Evolutionary conservation across 2,329 filamentous ascomycete genomes (phyloP), one percentile per base, ranked within the genome.

Genomic region (Pseudogymnoascus sp.): DNA sequence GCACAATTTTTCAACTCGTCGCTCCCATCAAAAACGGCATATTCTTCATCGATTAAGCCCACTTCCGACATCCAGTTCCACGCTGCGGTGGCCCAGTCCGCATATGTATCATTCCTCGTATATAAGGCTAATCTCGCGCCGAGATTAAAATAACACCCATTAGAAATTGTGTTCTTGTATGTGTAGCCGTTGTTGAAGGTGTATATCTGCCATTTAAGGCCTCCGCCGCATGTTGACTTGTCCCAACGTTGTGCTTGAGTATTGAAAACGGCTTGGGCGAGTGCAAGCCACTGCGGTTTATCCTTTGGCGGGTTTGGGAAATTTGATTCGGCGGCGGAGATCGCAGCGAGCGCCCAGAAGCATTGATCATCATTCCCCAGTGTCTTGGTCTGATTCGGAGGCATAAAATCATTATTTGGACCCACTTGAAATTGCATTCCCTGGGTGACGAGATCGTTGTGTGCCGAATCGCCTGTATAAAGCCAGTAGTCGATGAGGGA

Each of bases 151-250:
- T 86, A 86, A 64, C 82, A 83, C 1, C 82, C 84, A 67, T 86
- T 83, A 0, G 83, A 85, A 64, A 87, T 85, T 2, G 83, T 80
- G 64, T 87, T 87, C 70, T 87, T 95, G 80, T 93, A 92, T 69
- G 88, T 82, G 75, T 88, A 96, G 12, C 91, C 92, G 41, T 83
- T 85, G 71, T 96, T 95, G 79, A 90, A 92, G 0, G 83, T 80
- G 72, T 89, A 93, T 58, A 96, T 91, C 75, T 96, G 91, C 90
- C 90, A 93, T 65, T 89, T 83, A 60, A 95, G 74, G 5, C 91
- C 91, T 41, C 91, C 91, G n/a, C 79, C 80, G 68, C 91, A 96
- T 60, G 83, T 77, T 0, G 79, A 74, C 0, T 73, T 78, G 65
- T 93, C 89, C 91, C 90, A 95, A 38, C 90, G 84, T 28, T 79